These are phyloP conservation scores for Huiozyma naganishii DNA, from an alignment of 805 yeast genomes.

Conservation along the genomic window DNA sequence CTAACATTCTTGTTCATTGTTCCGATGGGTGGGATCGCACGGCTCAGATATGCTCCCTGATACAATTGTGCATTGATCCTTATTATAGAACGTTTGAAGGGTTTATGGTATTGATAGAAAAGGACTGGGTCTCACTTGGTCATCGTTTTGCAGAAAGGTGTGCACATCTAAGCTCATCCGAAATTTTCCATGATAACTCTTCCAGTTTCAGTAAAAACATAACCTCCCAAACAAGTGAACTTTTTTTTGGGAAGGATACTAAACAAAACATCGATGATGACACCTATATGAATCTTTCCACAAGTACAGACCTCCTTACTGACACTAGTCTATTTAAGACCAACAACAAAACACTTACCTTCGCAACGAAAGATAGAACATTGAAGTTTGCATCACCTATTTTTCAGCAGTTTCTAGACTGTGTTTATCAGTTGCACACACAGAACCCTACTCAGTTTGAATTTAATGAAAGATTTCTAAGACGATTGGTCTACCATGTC, in stretches of 20 bases:
- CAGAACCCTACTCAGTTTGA: conserved; percentile 72
- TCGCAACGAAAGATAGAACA: conserved; percentile 29
- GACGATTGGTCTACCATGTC: conserved; percentile 75
- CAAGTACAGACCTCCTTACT: neutral
- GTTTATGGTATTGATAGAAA: conserved; percentile 73
- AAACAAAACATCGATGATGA: neutral
- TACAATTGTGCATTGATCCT: conserved; percentile 84
- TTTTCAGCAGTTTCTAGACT: conserved; percentile 88
- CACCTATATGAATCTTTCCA: neutral
- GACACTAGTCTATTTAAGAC: neutral
- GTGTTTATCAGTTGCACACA: conserved; percentile 65
- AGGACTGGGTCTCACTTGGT: conserved; percentile 94
- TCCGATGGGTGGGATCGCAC: conserved; percentile 99
- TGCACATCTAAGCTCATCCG: conserved; percentile 57
- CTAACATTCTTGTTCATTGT: conserved; percentile 82
- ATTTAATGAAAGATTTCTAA: conserved; percentile 77
- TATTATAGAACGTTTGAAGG: conserved; percentile 82
- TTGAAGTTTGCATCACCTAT: conserved; percentile 72
- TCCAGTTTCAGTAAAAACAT: neutral
- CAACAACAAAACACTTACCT: conserved; percentile 1
- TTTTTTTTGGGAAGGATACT: conserved; percentile 10
- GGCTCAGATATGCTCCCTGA: conserved; percentile 73
- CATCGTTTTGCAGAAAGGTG: conserved; percentile 78
- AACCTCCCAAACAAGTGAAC: conserved; percentile 7
- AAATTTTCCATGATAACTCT: conserved; percentile 35